Base-by-base conservation (phyloP, 2,329 filamentous ascomycete species). In the Fusarium goolgardi region DNA sequence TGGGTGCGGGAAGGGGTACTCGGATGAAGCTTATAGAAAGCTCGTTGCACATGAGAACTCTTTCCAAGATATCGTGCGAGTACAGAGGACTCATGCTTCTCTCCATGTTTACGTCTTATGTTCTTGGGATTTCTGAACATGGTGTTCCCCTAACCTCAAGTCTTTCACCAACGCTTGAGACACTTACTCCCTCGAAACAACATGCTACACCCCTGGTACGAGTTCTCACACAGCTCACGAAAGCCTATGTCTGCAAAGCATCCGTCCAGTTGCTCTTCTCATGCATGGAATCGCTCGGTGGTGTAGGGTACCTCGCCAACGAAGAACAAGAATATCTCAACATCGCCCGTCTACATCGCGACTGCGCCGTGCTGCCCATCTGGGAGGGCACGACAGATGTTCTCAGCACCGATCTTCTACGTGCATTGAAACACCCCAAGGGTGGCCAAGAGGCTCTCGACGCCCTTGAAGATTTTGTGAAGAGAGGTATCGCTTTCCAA, bases 371-470 rank as follows among this genome's bases (percentile, higher is more conserved):
- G 4, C 78, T 87, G 51, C 83, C 86, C 16, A 92, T 93, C 49
- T 91, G 89, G 88, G 90, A 91, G 76, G 89, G 90, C 1, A 93
- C 91, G 0, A 91, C 90, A 0, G 90, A 92, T 71, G 88, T 93
- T 8, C 81, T 93, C 56, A 86, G 87, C 6, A 81, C 80, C 2
- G 85, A 85, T 62, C 79, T 84, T 18, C 63, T 85, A 16, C 75
- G 83, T 21, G 81, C 82, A 0, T 59, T 86, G 41, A 85, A 84
- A 63, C 82, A 85, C 34, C 75, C 81, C 1, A 75, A 75, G 25
- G 74, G 63, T 2, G 83, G 79, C 6, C 71, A 56, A 13, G 77
- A 75, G 12, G 78, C 76, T 34, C 62, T 83, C 5, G 75, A 79
- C n/a, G 83, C 82, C 2, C 70, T 87, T 21, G 81, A 81, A 20